phyloP scores from a whole-genome alignment of 1,284 basidiomycete genomes.

The Trichosporon sp. region DNA sequence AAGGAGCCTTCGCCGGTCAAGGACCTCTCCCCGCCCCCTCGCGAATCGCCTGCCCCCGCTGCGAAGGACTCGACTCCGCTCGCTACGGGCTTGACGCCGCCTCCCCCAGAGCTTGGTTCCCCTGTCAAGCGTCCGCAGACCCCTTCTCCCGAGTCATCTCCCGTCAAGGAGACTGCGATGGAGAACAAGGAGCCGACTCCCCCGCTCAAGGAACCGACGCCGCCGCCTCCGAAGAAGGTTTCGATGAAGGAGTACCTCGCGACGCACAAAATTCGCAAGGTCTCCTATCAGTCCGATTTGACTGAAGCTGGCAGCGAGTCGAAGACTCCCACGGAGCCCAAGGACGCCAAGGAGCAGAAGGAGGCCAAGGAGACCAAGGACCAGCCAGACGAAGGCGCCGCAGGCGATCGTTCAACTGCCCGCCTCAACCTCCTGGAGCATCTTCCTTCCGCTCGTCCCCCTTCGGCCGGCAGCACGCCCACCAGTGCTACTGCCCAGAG shows the following conservation, averaged over 20 bases:
- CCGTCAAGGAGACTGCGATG: constrained; percentile 31
- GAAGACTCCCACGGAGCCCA: neutral
- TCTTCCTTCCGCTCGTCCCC: constrained; percentile 34
- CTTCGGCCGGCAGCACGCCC: constrained; percentile 20
- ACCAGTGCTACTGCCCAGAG: constrained; percentile 16
- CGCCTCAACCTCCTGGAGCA: constrained; percentile 44
- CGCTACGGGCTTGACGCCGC: constrained; percentile 36
- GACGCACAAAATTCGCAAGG: constrained; percentile 46
- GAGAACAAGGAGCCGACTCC: constrained; percentile 38
- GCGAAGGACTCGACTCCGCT: constrained; percentile 24
- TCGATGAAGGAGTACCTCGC: constrained; percentile 50
- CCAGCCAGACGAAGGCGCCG: neutral
- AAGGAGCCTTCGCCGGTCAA: constrained; percentile 11
- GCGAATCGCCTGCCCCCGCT: neutral
- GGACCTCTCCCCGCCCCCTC: constrained; percentile 17
- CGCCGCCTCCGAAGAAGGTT: constrained; percentile 47
- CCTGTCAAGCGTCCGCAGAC: constrained; percentile 13
- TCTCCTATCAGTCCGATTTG: constrained; percentile 28
- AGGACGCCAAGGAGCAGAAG: neutral
- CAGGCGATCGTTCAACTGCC: neutral
- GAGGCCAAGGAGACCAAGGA: constrained; percentile 13
- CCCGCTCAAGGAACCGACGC: constrained; percentile 36
- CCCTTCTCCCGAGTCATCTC: constrained; percentile 22
- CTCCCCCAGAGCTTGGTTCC: constrained; percentile 23
- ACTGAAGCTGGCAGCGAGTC: constrained; percentile 2